Evolutionary conservation across 2,329 filamentous ascomycete species (phyloP), one percentile per base, ranked within the genome.

Genomic region (Colletotrichum scovillei): DNA sequence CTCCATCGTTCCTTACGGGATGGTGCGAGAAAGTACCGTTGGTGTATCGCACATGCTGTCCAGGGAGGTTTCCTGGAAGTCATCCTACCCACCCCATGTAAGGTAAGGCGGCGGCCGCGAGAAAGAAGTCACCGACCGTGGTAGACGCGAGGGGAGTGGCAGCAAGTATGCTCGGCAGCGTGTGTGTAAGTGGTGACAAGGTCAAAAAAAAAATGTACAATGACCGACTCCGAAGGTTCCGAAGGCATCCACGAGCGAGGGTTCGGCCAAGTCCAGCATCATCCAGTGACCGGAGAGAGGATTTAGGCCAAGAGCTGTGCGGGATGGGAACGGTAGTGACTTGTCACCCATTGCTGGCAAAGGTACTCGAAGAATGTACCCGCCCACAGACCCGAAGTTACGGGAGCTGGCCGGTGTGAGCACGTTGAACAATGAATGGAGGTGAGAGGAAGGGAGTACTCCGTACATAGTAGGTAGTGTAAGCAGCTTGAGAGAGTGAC

Each of bases 191-290:
- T 66, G 63, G 16, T 49, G 42, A 49, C 42, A 46, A 30, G 30
- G 49, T 49, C 63, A 71, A 24, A 7, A 59, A 28, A 24, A 26
- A 24, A 24, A 2, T 5, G 53, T 46, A 30, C 14, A 42, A 16
- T 26, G 32, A 22, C 55, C 66, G 56, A 60, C 35, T 62, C 71
- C 71, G 71, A 71, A 46, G 49, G 56, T 71, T 73, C 71, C 71
- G 71, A 24, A 71, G 60, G 46, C 60, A 73, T 66, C 60, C 53
- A 63, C 57, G 26, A 16, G 26, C 38, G 52, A 52, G n/a, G n/a
- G 53, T 24, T 24, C 53, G 24, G 53, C 53, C 22, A 24, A 56
- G n/a, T 49, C 6, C 42, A 49, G 19, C 19, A 56, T 24, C 22
- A 28, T 65, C 8, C 30, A 42, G 32, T 26, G 32, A 46, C 19